Conservation (phyloP, 2,329 filamentous ascomycete genomes). For the Sporothrix euskadiensis region DNA sequence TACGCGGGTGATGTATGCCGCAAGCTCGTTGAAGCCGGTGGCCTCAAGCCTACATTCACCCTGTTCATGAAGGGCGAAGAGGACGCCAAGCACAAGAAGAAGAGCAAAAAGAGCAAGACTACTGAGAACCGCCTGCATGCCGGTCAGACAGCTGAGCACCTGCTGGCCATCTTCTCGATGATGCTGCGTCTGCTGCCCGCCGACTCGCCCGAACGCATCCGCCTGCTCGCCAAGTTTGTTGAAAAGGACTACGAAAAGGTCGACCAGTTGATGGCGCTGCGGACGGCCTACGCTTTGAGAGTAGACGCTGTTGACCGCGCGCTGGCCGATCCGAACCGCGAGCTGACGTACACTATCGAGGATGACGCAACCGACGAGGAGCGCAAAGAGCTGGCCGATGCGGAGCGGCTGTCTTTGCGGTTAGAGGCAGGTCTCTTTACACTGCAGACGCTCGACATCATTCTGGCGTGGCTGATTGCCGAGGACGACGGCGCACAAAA, state of each 20-base stretch:
- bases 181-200: constrained; percentile 78
- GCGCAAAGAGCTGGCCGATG: constrained; percentile 56
- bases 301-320: constrained; percentile 63
- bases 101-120: constrained; percentile 25
- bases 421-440: constrained; percentile 84
- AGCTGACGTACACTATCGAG: constrained; percentile 43
- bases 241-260: constrained; percentile 93
- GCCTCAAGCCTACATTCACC: constrained; percentile 81
- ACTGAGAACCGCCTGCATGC: constrained; percentile 45
- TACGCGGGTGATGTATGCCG: constrained; percentile 61
- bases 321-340: constrained; percentile 49
- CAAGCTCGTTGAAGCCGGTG: constrained; percentile 76
- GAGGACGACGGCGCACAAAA: constrained; percentile 76
- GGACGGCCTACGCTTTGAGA: constrained; percentile 67
- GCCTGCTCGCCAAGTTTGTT: constrained; percentile 88
- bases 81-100: constrained; percentile 28
- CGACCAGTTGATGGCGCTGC: constrained; percentile 66
- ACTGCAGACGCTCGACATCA: constrained; percentile 78
- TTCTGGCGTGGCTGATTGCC: constrained; percentile 86
- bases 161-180: constrained; percentile 81
- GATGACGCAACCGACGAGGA: constrained; percentile 58
- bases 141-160: constrained; percentile 71
- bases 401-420: constrained; percentile 72
- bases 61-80: constrained; percentile 71
- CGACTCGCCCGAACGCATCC: constrained; percentile 74